phyloP scores from a whole-genome alignment of 331 rosid genomes.

The Quercus phellos region DNA sequence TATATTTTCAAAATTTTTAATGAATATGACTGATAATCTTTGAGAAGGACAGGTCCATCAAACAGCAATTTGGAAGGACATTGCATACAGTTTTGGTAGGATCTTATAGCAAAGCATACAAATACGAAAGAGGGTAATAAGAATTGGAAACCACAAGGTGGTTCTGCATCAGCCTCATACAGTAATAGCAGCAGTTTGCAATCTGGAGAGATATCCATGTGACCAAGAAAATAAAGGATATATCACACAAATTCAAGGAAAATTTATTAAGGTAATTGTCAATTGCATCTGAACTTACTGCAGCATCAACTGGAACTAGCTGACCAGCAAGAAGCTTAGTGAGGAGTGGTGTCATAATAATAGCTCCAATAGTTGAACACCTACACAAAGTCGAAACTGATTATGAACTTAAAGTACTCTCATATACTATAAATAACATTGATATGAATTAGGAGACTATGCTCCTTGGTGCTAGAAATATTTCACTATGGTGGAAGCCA shows the following conservation, averaged over 20 bases:
- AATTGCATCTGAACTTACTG: slow-evolving; percentile 49
- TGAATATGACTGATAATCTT: not conserved
- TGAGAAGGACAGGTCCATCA: not conserved
- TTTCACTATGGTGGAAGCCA: slow-evolving; percentile 6
- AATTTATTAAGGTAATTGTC: not conserved
- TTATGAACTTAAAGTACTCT: slow-evolving; percentile 1
- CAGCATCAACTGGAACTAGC: slow-evolving; percentile 95
- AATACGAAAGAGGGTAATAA: not conserved
- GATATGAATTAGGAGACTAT: slow-evolving; percentile 4
- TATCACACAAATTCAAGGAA: not conserved
- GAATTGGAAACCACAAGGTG: not conserved
- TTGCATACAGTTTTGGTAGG: not conserved
- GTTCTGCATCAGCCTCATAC: not conserved
- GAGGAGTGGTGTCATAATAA: slow-evolving; percentile 87
- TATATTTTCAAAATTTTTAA: not conserved
- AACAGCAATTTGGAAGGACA: not conserved
- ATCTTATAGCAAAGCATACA: not conserved
- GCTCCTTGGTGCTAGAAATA: not conserved
- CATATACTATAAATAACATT: not conserved
- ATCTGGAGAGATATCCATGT: not conserved
- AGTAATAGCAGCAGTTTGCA: not conserved
- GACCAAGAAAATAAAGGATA: not conserved
- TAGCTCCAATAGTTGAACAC: slow-evolving; percentile 92
- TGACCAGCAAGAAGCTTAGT: slow-evolving; percentile 97
- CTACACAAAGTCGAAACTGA: slow-evolving; percentile 33